Base-by-base conservation (phyloP, 768 basidiomycete genomes). In the Holtermannia corniformis region DNA sequence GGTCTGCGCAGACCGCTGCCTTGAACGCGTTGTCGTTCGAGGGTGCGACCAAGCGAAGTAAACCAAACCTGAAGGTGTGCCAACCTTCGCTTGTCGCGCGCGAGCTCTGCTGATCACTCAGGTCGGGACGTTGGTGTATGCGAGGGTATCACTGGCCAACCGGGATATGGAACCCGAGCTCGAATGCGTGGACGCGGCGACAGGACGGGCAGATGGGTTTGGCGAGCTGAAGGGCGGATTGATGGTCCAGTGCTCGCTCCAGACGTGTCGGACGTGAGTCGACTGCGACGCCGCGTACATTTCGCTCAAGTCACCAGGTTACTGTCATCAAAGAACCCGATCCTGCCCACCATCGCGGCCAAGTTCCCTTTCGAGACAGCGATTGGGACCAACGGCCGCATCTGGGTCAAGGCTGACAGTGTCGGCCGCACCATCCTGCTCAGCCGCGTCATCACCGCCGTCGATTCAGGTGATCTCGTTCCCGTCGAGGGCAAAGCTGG, bases 91-190 rank as follows among this genome's bases (percentile, higher is more conserved):
- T 20, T 42, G 24, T n/a, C n/a, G n/a, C n/a, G n/a, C n/a, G n/a
- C 14, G 2, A 23, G 14, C 4, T 23, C 0, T 1, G 41, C 37
- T 49, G 32, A 44, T 32, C 3, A 32, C 21, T 12, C 59, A 96
- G 93, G 83, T 96, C 44, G 93, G 93, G 24, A 81, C 85, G 3
- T 73, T 96, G 26, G 80, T 99, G 1, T 97, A 93, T 70, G 90
- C 90, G 0, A 81, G 92, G 22, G 84, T 99, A 25, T 90, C 90
- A 13, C 76, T 93, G 20, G 91, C 95, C 4, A 89, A 92, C 65
- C 87, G 90, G 64, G 92, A 97, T 70, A 92, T 96, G 87, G 95
- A 99, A 50, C 92, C 95, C 0, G 95, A 99, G 66, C 76, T 99
- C 7, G 90, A 95, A 67, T 99, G 95, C 70, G 88, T 95, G 62